phyloP scores from a whole-genome alignment of 2,329 filamentous ascomycete genomes.

The Phaeosphaeriaceae sp. region DNA sequence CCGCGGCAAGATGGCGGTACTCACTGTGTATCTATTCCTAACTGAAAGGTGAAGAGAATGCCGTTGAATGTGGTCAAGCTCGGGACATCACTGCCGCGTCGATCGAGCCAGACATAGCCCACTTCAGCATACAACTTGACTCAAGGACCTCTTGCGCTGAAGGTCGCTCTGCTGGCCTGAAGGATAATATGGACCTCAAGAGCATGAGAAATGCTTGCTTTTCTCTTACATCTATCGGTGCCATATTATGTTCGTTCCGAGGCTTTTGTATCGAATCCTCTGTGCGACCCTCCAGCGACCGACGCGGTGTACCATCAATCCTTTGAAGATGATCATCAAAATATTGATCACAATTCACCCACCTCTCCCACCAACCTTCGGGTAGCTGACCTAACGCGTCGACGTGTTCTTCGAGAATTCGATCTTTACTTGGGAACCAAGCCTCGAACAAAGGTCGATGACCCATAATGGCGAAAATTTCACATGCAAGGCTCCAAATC shows the following conservation, averaged over 20 bases:
- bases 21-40: too few species aligned
- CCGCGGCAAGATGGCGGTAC: too few species aligned
- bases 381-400: constrained; percentile 10
- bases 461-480: constrained; percentile 10
- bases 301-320: constrained; percentile 7
- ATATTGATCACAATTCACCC: constrained; percentile 5
- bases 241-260: constrained; percentile 6
- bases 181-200: constrained; percentile 15
- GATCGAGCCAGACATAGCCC: constrained; percentile 14
- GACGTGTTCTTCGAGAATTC: constrained; percentile 11
- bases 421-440: constrained; percentile 6
- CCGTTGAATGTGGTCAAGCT: too few species aligned
- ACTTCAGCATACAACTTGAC: constrained; percentile 15
- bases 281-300: constrained; percentile 10
- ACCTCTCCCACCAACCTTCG: constrained; percentile 8
- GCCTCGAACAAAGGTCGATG: constrained; percentile 6
- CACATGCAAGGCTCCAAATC: constrained; percentile 15
- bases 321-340: constrained; percentile 13
- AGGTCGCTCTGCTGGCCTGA: constrained; percentile 12
- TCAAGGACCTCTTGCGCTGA: constrained; percentile 18
- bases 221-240: constrained; percentile 11
- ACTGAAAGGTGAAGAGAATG: too few species aligned
- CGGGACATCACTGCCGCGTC: too few species aligned
- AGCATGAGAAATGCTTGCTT: constrained; percentile 12
- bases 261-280: constrained; percentile 12